A percentile compares a stretch with the other conserved stretches of the same genome.
phyloP scores from a whole-genome alignment of 441 rosid genomes.

The Erysimum pusillum region DNA sequence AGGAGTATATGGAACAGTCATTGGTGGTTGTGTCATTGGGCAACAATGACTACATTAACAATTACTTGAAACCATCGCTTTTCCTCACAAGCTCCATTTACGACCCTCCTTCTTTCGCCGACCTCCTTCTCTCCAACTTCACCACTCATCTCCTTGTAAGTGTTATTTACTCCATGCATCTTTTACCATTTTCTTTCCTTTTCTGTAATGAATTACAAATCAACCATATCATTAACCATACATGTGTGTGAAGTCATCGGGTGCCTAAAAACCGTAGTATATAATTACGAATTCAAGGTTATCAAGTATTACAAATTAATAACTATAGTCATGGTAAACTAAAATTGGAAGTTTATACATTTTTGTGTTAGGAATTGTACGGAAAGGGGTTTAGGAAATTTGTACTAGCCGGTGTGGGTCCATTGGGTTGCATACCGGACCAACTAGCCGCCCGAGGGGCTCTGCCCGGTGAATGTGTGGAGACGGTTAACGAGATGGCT shows the following conservation, averaged over 20 bases:
- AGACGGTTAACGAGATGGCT: conserved; percentile 54
- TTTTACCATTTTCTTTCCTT: neutral
- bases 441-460: conserved; percentile 53
- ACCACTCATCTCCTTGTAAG: conserved; percentile 66
- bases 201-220: neutral
- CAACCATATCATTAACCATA: neutral
- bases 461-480: conserved; percentile 53
- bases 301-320: neutral
- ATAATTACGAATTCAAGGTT: neutral
- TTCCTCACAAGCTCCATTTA: conserved; percentile 70
- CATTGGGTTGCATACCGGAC: conserved; percentile 87
- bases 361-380: conserved; percentile 56
- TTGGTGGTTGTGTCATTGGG: conserved; percentile 73
- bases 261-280: neutral
- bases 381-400: conserved; percentile 79
- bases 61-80: conserved; percentile 74
- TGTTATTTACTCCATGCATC: neutral
- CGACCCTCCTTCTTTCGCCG: conserved; percentile 65
- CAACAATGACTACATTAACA: conserved; percentile 91
- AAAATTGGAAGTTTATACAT: neutral
- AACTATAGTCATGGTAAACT: neutral
- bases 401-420: conserved; percentile 70
- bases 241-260: neutral
- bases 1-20: conserved; percentile 60
- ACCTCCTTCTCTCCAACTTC: conserved; percentile 72